phyloP scores from a whole-genome alignment of 495 filamentous ascomycete genomes.

The Penicillium salamii region DNA sequence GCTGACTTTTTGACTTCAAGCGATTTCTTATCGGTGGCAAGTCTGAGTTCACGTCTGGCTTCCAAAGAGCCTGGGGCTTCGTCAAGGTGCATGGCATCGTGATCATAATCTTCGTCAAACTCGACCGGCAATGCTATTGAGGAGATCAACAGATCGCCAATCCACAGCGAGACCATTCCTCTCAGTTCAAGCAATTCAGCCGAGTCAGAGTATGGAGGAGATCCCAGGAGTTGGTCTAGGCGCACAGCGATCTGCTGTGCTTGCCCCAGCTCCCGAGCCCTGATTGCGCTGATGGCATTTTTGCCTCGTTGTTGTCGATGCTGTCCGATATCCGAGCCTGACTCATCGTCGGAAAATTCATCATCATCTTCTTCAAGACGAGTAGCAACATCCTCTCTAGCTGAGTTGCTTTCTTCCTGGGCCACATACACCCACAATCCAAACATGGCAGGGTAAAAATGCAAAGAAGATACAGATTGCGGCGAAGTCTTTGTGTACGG shows the following conservation, averaged over 20 bases:
- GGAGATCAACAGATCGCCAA: conserved; percentile 56
- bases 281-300: conserved; percentile 23
- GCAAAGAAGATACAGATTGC: conserved; percentile 43
- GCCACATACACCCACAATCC: conserved; percentile 62
- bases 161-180: conserved; percentile 66
- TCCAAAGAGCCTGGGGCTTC: conserved; percentile 22
- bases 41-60: conserved; percentile 28
- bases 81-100: conserved; percentile 26
- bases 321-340: conserved; percentile 14
- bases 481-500: conserved; percentile 51
- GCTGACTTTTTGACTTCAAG: conserved; percentile 30
- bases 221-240: conserved; percentile 62
- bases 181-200: conserved; percentile 57
- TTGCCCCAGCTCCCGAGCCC: conserved; percentile 36
- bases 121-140: conserved; percentile 20
- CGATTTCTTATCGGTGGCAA: conserved; percentile 34
- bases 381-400: conserved; percentile 23
- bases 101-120: conserved; percentile 8
- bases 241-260: conserved; percentile 56
- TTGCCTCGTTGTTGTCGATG: conserved; percentile 11
- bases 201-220: conserved; percentile 61
- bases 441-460: conserved; percentile 68
- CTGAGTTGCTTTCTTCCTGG: conserved; percentile 46
- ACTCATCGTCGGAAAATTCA: conserved; percentile 30
- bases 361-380: conserved; percentile 18